Percentiles rank a stretch among this genome's conserved stretches.
phyloP scores from a whole-genome alignment of 768 basidiomycete genomes.

The Boletales sp. region DNA sequence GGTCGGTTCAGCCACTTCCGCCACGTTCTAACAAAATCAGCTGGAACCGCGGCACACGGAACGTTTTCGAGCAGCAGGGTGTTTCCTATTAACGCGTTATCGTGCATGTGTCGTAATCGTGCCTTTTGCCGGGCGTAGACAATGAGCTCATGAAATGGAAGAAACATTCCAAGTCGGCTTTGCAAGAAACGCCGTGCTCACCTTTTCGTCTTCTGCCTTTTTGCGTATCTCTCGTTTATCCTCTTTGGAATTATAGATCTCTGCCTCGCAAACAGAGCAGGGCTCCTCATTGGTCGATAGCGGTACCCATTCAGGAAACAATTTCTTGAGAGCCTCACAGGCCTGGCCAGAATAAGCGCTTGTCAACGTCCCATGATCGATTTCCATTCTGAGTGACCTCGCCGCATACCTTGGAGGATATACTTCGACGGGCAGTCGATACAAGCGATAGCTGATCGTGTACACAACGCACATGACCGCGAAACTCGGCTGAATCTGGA shows the following conservation, averaged over 20 bases:
- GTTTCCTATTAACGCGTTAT: slow-evolving; percentile 47
- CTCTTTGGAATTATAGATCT: slow-evolving; percentile 52
- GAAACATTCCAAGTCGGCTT: neutral
- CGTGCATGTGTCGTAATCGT: slow-evolving; percentile 59
- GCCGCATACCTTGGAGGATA: slow-evolving; percentile 54
- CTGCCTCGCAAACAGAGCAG: slow-evolving; percentile 63
- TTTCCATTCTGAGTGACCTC: slow-evolving; percentile 7
- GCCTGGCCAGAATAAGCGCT: slow-evolving; percentile 42
- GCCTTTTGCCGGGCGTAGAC: slow-evolving; percentile 39
- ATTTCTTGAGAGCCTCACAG: slow-evolving; percentile 44
- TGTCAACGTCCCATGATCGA: slow-evolving; percentile 15
- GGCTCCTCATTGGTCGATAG: slow-evolving; percentile 44
- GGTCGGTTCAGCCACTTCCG: slow-evolving; percentile 64
- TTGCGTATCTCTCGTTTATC: slow-evolving; percentile 60
- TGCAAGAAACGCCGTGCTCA: slow-evolving; percentile 21
- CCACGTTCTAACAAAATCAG: slow-evolving; percentile 66
- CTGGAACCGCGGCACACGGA: slow-evolving; percentile 56
- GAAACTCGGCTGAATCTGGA: slow-evolving; percentile 58
- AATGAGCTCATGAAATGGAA: slow-evolving; percentile 19
- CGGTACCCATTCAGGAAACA: slow-evolving; percentile 69
- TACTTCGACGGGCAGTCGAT: slow-evolving; percentile 51
- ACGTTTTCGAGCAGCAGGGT: slow-evolving; percentile 44
- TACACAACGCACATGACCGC: slow-evolving; percentile 63
- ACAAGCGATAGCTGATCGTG: slow-evolving; percentile 62
- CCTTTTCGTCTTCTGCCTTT: slow-evolving; percentile 79